Evolutionary conservation across 2,329 filamentous ascomycete species (phyloP), one percentile per base, ranked within the genome.

Genomic region (Pyricularia grisea): DNA sequence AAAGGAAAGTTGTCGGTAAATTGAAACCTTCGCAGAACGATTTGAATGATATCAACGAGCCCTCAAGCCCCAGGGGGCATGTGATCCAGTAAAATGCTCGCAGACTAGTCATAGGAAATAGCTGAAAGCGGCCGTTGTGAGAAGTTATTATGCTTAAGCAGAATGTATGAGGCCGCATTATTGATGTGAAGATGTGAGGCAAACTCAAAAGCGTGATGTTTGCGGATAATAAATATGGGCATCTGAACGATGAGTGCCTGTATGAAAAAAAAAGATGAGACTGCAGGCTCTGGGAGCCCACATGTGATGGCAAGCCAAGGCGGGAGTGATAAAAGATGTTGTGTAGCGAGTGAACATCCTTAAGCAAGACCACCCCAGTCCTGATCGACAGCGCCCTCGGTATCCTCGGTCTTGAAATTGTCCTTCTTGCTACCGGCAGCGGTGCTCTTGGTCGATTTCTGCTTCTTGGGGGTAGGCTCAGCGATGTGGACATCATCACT

Each of bases 381-480:
- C 11, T 63, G 10, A 4, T 68, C 50, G n/a, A 66, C 31, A n/a
- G 42, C 30, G 12, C 31, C 64, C n/a, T 31, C 33, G 33, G 30
- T 31, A 3, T 42, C 27, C 65, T 67, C 65, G 9, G n/a, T 31
- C n/a, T 33, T 68, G 30, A 25, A 25, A 17, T 42, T 25, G 17
- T 7, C 27, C 55, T 31, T 68, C 65, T 27, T 60, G 31, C 60
- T 71, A 67, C 20, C 7, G 12, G 2, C 50, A 14, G 11, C 14
- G n/a, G 65, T 27, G 27, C 70, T 70, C 14, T 68, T 67, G 69
- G 72, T 36, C 7, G 31, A 25, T 31, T 25, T 23, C 11, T 69
- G 61, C 61, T 70, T 70, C 69, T 72, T 73, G n/a, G 33, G 23
- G 14, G 33, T 23, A 3, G 30, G 58, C 23, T 28, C 14, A 2